Evolutionary conservation across 306 rosid species (phyloP).

Genomic region (Astragalus membranaceus): DNA sequence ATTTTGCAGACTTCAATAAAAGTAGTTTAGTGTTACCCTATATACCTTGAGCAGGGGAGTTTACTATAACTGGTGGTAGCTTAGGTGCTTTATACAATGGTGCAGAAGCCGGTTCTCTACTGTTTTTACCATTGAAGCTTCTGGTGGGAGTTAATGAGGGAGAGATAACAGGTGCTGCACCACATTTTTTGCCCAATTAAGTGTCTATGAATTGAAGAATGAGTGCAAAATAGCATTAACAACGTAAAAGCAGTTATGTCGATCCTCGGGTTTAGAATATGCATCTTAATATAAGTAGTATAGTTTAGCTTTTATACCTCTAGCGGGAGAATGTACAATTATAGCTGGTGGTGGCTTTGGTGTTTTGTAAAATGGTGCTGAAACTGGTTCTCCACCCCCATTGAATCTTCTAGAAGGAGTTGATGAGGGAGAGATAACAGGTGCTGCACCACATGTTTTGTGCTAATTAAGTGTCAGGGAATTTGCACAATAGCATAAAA

Average conservation of each 20-base stretch:
- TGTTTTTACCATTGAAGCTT: constrained; percentile 23
- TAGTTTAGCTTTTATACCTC: constrained; percentile 35
- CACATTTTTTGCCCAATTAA: not conserved
- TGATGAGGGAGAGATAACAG: constrained; percentile 47
- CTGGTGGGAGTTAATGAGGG: constrained; percentile 45
- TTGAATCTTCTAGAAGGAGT: constrained; percentile 41
- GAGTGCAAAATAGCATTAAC: not conserved
- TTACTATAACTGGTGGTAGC: constrained; percentile 29
- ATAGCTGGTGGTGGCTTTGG: constrained; percentile 36
- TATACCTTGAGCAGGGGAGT: constrained; percentile 39
- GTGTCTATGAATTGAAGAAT: not conserved
- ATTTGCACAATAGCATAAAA: not conserved
- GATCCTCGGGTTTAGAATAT: not conserved
- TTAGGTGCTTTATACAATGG: constrained; percentile 32
- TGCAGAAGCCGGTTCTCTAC: constrained; percentile 34
- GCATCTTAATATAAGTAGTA: constrained; percentile 13
- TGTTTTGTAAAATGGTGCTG: constrained; percentile 37
- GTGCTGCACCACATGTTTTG: constrained; percentile 43
- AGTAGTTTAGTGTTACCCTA: constrained; percentile 2
- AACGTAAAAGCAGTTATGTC: not conserved
- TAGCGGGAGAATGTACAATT: constrained; percentile 36
- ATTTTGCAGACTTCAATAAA: not conserved
- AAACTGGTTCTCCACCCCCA: constrained; percentile 30
- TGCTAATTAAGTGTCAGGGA: not conserved
- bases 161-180: constrained; percentile 54